Evolutionary conservation across 305 asterid species (phyloP).

Genomic region (Solanum hybrid): DNA sequence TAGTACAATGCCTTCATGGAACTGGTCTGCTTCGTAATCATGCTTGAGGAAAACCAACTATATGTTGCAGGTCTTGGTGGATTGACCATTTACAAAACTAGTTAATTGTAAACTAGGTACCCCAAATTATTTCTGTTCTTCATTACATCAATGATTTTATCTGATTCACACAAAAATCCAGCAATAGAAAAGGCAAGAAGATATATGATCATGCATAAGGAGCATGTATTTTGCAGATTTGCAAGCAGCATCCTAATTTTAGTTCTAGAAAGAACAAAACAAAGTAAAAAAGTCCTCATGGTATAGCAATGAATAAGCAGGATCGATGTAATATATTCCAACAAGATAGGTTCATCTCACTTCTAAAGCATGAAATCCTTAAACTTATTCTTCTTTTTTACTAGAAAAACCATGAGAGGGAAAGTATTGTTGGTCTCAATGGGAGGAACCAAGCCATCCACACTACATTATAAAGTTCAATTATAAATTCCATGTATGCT

Average conservation of each 20-base stretch:
- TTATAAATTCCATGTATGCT: not conserved
- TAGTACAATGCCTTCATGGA: not conserved
- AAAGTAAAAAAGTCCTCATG: not conserved
- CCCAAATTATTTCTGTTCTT: not conserved
- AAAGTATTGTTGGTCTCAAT: not conserved
- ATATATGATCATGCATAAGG: not conserved
- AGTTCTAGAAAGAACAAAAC: not conserved
- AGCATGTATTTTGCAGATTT: not conserved
- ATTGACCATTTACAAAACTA: not conserved
- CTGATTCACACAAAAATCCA: not conserved
- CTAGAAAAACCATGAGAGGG: not conserved
- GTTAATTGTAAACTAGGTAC: not conserved
- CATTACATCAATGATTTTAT: not conserved
- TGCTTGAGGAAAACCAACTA: not conserved
- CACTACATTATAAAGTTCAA: not conserved
- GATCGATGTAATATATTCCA: not conserved
- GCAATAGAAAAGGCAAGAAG: not conserved
- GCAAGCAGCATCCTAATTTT: not conserved
- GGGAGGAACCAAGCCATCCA: not conserved
- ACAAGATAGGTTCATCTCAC: not conserved
- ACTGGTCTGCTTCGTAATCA: not conserved
- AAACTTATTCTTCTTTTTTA: not conserved
- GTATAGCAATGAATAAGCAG: not conserved
- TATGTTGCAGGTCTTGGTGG: not conserved
- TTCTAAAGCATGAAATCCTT: not conserved